Percentiles rank a stretch among this genome's conserved stretches.
phyloP scores from a whole-genome alignment of 345 rosid species.

The Sonneratia alba region DNA sequence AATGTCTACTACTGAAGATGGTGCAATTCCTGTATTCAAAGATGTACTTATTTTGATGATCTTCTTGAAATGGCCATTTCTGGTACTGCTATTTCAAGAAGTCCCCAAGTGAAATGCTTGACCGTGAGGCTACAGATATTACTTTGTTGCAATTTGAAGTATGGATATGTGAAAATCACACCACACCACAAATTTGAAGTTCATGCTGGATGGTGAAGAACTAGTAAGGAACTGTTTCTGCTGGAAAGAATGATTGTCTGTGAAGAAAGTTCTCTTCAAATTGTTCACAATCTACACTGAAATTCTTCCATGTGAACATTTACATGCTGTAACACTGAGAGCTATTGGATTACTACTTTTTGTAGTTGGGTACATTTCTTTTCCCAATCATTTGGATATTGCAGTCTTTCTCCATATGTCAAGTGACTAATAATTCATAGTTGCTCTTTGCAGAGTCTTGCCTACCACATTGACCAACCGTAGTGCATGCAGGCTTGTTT shows the following conservation, averaged over 20 bases:
- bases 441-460: background rate
- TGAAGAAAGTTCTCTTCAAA: background rate
- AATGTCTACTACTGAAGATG: background rate
- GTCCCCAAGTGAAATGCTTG: background rate
- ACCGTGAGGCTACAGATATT: background rate
- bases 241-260: background rate
- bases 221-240: background rate
- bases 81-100: background rate
- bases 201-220: background rate
- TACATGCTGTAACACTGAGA: background rate
- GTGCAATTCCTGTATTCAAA: background rate
- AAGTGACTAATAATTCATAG: background rate
- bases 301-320: background rate
- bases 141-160: background rate
- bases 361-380: background rate
- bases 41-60: background rate
- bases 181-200: background rate
- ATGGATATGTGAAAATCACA: background rate
- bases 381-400: background rate
- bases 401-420: background rate
- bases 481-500: background rate
- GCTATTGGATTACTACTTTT: background rate
- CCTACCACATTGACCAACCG: background rate
- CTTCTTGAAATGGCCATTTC: background rate
- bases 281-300: background rate